Evolutionary conservation across 1,284 basidiomycete genomes (phyloP), one percentile per base, ranked within the genome.

Genomic region (Lignosus rhinocerotis): DNA sequence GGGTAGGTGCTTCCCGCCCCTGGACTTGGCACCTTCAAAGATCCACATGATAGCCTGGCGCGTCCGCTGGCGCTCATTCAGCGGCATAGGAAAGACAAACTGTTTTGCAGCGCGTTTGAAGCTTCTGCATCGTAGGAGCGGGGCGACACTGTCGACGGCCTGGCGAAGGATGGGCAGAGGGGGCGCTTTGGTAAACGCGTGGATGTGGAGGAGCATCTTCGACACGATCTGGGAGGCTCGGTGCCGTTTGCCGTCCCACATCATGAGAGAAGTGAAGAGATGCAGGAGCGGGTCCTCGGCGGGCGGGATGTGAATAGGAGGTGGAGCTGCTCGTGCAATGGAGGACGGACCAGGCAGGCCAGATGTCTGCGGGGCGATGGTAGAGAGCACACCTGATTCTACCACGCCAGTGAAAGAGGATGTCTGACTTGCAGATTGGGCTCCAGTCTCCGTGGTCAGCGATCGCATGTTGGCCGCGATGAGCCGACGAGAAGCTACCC

Each of bases 41-140:
- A 95, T 84, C 80, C 86, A 89, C 59, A 77, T 69, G 36, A 95
- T 77, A 3, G 85, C 92, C 54, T 75, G 79, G 32, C 80, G 78
- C 34, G 86, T 82, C 45, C 93, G 80, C 75, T 93, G 90, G 68
- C 90, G 85, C 75, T 94, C 93, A 54, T 78, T 86, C 58, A 95
- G 76, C 7, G 90, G 84, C 16, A 84, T 75, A 0, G 93, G 93
- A 50, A 80, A 82, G 39, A 78, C 71, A n/a, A 86, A 70, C 17
- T 77, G 79, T 74, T 93, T 93, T 5, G 84, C 82, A 2, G 83
- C 81, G 46, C 78, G 76, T 51, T 76, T 76, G 66, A 83, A 81
- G 33, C 77, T 81, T 49, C 83, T 69, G 45, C 79, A 76, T 65
- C 75, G 76, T 19, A 93, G 83, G 5, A 86, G 84, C 1, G 93